Evolutionary conservation across 2,329 filamentous ascomycete species (phyloP), one percentile per base, ranked within the genome.

Genomic region (Verticillium dahliae): DNA sequence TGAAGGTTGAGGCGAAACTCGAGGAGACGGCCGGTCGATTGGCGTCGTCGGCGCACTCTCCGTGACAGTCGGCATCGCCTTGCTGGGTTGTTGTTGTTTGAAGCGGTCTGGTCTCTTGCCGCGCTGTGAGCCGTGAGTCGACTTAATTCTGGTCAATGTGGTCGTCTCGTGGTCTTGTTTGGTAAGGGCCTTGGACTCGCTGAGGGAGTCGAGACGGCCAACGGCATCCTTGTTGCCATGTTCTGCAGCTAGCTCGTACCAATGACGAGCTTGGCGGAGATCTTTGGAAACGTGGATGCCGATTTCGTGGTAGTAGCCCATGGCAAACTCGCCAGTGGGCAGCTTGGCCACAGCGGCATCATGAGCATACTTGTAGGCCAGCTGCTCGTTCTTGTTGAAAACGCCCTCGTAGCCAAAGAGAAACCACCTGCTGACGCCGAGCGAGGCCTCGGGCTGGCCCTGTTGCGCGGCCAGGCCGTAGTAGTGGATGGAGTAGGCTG

Each of bases 381-480:
- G 79, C 72, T 94, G 90, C 75, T 99, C 95, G 70, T 97, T 98
- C 81, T 98, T 98, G 63, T 91, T 85, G 71, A 99, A 97, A 6
- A 96, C 83, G 27, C 89, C 90, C 67, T 98, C 94, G 66, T 95
- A 93, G 2, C 95, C 95, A 70, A 96, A 98, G 34, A 99, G 82
- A 72, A 98, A 99, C 95, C 95, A 99, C 75, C 97, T 95, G 75
- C 94, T 98, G 64, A 99, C 92, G 34, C 94, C 92, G 76, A 99
- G 90, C 63, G 97, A 92, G 0, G 94, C 95, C 73, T 99, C 95
- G 0, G 92, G 82, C 69, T 98, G 92, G 18, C 93, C 94, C 76
- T 98, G 95, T 66, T 90, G 88, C 13, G 95, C 90, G 27, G 95
- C 94, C 37, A 99, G 82, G 41, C 92, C 91, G 71, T 98, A 97